These are phyloP conservation scores for Vaucheria bursata DNA, from an alignment of 352 stramenopile species.

Conservation along the genomic window DNA sequence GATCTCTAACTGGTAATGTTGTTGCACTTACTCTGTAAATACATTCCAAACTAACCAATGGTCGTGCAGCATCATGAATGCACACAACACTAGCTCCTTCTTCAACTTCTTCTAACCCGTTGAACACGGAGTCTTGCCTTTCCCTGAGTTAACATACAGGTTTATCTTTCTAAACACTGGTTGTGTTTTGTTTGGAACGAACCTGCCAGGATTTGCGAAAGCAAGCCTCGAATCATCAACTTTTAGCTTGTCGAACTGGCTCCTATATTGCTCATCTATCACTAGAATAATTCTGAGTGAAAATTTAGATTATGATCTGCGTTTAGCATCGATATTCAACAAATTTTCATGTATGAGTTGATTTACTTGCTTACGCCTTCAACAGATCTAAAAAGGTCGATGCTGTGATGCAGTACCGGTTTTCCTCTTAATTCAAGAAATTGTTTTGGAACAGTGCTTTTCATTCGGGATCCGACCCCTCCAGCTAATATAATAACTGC, in stretches of 20 bases:
- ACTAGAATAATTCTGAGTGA: conserved; percentile 59
- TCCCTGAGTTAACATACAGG: conserved; percentile 44
- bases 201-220: conserved; percentile 62
- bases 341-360: not conserved
- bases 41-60: conserved; percentile 61
- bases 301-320: not conserved
- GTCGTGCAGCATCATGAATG: conserved; percentile 64
- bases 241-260: conserved; percentile 58
- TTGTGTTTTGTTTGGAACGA: no score
- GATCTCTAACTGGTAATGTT: no score
- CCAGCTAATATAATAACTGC: conserved; percentile 62
- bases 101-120: conserved; percentile 56
- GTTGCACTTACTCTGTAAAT: conserved; percentile 53
- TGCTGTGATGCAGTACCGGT: conserved; percentile 61
- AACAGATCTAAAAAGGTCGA: conserved; percentile 62
- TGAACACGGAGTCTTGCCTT: no score
- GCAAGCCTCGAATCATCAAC: conserved; percentile 49
- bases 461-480: conserved; percentile 67
- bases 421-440: conserved; percentile 58
- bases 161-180: no score
- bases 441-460: conserved; percentile 61
- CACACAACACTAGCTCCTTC: conserved; percentile 46
- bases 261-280: conserved; percentile 62
- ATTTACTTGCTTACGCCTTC: conserved; percentile 43
- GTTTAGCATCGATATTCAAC: not conserved